A percentile compares a stretch with the other conserved stretches of the same genome.
phyloP scores from a whole-genome alignment of 2,329 filamentous ascomycete species.

The Botrytis porri region DNA sequence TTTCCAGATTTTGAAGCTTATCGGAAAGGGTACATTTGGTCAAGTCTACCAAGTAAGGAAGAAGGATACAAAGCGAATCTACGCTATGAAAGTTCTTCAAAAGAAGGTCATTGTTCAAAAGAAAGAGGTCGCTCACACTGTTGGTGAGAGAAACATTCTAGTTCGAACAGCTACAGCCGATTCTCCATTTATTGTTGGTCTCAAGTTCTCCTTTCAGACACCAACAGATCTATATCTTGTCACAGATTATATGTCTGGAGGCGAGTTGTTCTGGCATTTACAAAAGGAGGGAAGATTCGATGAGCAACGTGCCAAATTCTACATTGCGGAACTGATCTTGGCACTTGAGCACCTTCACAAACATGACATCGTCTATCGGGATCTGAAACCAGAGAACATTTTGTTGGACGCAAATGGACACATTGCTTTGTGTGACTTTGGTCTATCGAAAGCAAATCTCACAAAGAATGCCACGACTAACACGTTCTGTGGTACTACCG shows the following conservation, averaged over 20 bases:
- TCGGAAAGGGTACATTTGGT: constrained; percentile 96
- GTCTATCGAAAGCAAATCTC: constrained; percentile 93
- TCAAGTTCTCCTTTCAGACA: constrained; percentile 99
- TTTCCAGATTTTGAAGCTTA: constrained; percentile 92
- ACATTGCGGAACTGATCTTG: constrained; percentile 95
- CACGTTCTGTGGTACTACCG: constrained; percentile 97
- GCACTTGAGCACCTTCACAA: constrained; percentile 93
- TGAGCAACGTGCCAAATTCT: constrained; percentile 94
- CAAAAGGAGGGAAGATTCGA: constrained; percentile 96
- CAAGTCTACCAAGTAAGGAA: constrained; percentile 98
- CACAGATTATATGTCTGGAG: constrained; percentile 98
- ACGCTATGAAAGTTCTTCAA: constrained; percentile 98
- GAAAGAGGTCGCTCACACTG: constrained; percentile 96
- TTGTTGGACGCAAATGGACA: constrained; percentile 95
- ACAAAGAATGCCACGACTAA: constrained; percentile 98
- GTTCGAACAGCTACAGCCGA: constrained; percentile 94
- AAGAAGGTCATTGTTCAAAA: constrained; percentile 99
- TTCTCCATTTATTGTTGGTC: constrained; percentile 93
- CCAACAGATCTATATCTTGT: constrained; percentile 96
- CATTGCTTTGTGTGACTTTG: constrained; percentile 96
- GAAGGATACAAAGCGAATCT: constrained; percentile 92
- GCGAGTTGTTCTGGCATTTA: constrained; percentile 97
- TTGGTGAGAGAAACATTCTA: constrained; percentile 94
- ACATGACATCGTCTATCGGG: constrained; percentile 96
- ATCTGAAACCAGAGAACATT: constrained; percentile 97